phyloP scores from a whole-genome alignment of 441 rosid genomes.

The Pelargonium citronellum region DNA sequence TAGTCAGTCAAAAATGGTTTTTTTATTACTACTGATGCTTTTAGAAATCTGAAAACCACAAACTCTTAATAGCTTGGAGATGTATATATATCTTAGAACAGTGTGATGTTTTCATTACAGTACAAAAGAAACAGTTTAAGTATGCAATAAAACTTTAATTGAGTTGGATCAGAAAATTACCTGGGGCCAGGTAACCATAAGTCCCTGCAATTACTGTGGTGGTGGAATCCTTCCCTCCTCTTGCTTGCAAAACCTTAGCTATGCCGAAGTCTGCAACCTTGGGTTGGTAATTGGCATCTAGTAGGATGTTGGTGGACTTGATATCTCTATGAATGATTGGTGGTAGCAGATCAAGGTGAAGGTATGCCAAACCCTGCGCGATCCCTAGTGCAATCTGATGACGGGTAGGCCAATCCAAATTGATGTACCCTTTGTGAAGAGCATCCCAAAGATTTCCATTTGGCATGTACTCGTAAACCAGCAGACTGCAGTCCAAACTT shows the following conservation, averaged over 20 bases:
- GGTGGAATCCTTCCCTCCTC: constrained; percentile 80
- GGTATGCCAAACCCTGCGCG: constrained; percentile 88
- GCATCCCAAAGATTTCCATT: constrained; percentile 89
- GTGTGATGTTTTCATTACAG: background rate
- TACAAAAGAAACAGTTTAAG: background rate
- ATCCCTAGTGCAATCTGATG: constrained; percentile 83
- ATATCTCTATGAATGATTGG: constrained; percentile 88
- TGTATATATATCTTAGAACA: background rate
- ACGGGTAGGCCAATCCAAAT: constrained; percentile 72
- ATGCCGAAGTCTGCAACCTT: constrained; percentile 92
- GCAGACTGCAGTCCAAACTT: constrained; percentile 49
- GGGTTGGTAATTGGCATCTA: constrained; percentile 65
- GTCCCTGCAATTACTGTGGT: constrained; percentile 81
- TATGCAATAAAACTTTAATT: background rate
- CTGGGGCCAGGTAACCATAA: constrained; percentile 87
- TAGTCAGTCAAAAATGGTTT: no score
- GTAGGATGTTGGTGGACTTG: constrained; percentile 77
- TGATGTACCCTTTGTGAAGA: constrained; percentile 54
- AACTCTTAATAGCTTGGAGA: no score
- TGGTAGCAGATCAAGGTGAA: constrained; percentile 71
- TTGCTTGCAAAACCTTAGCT: constrained; percentile 85
- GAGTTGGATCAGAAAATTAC: constrained; percentile 30
- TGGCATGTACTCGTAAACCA: constrained; percentile 87
- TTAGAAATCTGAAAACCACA: no score
- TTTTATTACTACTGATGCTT: no score